These are phyloP conservation scores for Perkinsus olseni DNA, from an alignment of 169 alveolate genomes.

Conservation along the genomic window DNA sequence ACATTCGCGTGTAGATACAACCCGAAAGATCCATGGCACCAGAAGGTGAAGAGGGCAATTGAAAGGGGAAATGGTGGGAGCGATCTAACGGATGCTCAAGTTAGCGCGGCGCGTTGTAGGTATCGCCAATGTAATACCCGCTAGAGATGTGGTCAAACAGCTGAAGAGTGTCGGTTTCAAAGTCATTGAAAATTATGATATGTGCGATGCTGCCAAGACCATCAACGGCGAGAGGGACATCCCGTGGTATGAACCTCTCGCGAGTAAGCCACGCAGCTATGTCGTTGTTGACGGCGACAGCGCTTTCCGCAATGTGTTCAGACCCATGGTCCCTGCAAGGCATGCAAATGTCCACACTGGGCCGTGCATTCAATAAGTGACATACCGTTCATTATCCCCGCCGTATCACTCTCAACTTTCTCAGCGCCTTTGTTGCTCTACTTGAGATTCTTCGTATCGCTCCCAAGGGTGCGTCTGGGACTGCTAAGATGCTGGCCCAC, in stretches of 20 bases:
- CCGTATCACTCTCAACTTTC: not conserved
- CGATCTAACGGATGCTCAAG: not conserved
- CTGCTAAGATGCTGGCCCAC: not conserved
- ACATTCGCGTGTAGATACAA: not conserved
- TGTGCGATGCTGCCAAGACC: not conserved
- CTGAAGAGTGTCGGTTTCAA: not conserved
- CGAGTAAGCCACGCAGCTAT: not conserved
- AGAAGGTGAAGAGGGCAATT: not conserved
- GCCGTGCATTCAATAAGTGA: not conserved
- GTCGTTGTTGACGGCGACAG: too few relatives aligned
- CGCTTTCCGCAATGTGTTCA: not conserved
- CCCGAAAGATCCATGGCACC: not conserved
- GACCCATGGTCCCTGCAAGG: conserved; percentile 1
- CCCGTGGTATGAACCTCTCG: conserved; percentile 8
- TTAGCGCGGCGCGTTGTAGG: not conserved
- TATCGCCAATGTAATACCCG: not conserved
- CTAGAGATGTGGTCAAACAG: not conserved
- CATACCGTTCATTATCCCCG: not conserved
- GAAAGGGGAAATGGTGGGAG: not conserved
- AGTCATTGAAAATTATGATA: conserved; percentile 6
- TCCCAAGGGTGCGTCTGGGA: not conserved
- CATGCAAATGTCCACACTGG: not conserved
- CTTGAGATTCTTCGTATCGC: not conserved
- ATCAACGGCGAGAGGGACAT: not conserved
- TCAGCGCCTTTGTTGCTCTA: not conserved